Evolutionary conservation across 1,139 yeast genomes (phyloP).

Genomic region (Blastobotrys niveus): DNA sequence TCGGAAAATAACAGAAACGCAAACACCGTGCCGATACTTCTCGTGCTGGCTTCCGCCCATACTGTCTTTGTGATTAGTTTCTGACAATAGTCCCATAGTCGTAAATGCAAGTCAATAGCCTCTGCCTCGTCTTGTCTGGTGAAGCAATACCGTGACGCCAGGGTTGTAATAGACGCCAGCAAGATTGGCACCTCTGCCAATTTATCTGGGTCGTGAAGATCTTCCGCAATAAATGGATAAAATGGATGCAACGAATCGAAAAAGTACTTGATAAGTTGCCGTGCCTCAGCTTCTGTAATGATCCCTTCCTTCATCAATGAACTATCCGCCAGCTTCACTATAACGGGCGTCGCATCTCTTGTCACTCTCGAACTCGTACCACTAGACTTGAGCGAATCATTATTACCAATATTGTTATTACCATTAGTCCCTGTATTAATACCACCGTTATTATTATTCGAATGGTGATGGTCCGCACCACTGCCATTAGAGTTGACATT

Average conservation of each 20-base stretch:
- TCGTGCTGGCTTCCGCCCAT: constrained; percentile 90
- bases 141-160: constrained; percentile 57
- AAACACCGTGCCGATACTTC: constrained; percentile 79
- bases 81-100: constrained; percentile 81
- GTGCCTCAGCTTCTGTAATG: constrained; percentile 63
- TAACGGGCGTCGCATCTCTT: constrained; percentile 30
- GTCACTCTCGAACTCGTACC: background rate
- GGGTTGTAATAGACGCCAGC: constrained; percentile 72
- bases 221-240: constrained; percentile 78
- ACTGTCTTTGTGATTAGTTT: constrained; percentile 76
- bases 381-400: too few relatives aligned
- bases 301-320: constrained; percentile 62
- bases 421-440: background rate
- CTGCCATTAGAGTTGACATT: background rate
- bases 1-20: constrained; percentile 85
- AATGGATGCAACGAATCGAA: constrained; percentile 81
- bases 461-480: background rate
- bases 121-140: constrained; percentile 3
- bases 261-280: constrained; percentile 54
- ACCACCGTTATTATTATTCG: background rate
- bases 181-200: constrained; percentile 76
- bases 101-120: constrained; percentile 46
- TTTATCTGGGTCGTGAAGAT: constrained; percentile 58
- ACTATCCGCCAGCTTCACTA: constrained; percentile 49
- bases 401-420: too few relatives aligned